A percentile compares a stretch with the other conserved stretches of the same genome.
phyloP scores from a whole-genome alignment of 2,329 filamentous ascomycete species.

The Fusarium solani-melongenae region DNA sequence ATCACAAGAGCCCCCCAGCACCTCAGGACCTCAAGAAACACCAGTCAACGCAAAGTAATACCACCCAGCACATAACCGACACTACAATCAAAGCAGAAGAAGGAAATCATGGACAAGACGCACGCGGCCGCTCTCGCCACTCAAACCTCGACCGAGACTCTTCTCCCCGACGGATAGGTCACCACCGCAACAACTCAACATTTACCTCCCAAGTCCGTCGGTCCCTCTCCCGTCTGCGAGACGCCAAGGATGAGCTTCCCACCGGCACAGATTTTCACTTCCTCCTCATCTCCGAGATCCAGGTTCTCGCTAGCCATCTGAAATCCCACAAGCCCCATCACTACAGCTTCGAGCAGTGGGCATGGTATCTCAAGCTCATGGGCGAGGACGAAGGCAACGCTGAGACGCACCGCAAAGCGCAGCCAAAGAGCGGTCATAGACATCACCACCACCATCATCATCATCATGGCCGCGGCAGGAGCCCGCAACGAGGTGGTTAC shows the following conservation, averaged over 20 bases:
- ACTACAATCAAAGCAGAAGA: constrained; percentile 24
- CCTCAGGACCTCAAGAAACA: neutral
- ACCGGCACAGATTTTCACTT: constrained; percentile 65
- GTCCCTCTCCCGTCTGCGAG: constrained; percentile 50
- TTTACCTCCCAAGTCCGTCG: constrained; percentile 50
- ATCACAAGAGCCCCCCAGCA: constrained; percentile 14
- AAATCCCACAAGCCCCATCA: constrained; percentile 67
- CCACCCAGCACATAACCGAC: neutral
- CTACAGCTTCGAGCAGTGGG: constrained; percentile 89
- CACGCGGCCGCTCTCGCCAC: constrained; percentile 14
- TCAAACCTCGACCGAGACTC: neutral
- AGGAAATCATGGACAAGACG: neutral
- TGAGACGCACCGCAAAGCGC: constrained; percentile 59
- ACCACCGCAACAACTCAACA: constrained; percentile 23
- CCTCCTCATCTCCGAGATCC: constrained; percentile 79
- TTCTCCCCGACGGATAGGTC: constrained; percentile 32
- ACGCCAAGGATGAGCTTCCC: constrained; percentile 53
- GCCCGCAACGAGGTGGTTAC: neutral
- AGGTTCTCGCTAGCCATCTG: constrained; percentile 70
- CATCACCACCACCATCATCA: neutral
- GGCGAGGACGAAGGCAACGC: constrained; percentile 69
- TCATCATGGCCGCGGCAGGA: neutral
- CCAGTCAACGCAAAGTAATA: neutral
- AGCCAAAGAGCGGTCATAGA: constrained; percentile 39
- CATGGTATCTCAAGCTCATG: constrained; percentile 84